phyloP scores from a whole-genome alignment of 352 stramenopile species.

The Pythium apleroticum region DNA sequence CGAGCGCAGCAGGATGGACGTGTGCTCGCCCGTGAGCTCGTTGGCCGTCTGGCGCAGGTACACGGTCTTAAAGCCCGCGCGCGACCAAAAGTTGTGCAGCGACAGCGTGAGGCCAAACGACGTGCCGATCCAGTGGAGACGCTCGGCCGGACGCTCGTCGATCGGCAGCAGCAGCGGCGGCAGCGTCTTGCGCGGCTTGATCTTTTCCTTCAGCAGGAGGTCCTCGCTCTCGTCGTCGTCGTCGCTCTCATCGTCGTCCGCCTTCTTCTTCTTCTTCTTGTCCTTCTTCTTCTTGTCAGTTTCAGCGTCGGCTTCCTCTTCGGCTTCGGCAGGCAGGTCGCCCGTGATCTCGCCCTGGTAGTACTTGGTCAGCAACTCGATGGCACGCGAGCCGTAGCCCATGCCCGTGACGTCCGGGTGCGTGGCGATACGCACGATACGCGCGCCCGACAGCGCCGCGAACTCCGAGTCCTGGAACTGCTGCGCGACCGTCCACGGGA shows the following conservation, averaged over 20 bases:
- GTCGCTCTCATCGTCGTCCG: constrained; percentile 39
- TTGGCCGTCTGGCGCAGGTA: constrained; percentile 99
- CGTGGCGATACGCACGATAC: constrained; percentile 98
- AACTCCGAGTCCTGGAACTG: constrained; percentile 99
- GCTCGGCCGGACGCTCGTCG: constrained; percentile 91
- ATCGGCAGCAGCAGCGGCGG: constrained; percentile 96
- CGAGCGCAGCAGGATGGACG: constrained; percentile 90
- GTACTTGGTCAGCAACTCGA: constrained; percentile 96
- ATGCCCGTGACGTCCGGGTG: constrained; percentile 96
- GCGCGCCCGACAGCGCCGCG: constrained; percentile 94
- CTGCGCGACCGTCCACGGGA: constrained; percentile 99
- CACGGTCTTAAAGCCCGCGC: constrained; percentile 92
- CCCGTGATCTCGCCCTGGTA: constrained; percentile 96
- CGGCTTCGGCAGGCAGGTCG: constrained; percentile 32
- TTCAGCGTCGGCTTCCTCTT: constrained; percentile 28
- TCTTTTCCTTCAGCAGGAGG: constrained; percentile 77
- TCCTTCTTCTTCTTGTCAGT: constrained; percentile 27
- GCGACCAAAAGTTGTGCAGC: constrained; percentile 98
- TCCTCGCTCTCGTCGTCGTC: constrained; percentile 32
- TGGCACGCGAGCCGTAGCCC: constrained; percentile 96
- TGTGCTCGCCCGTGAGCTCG: constrained; percentile 99
- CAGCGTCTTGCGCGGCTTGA: constrained; percentile 96
- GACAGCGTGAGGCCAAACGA: constrained; percentile 97
- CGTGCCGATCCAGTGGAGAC: constrained; percentile 98
- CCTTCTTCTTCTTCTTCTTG: constrained; percentile 33